These are phyloP conservation scores for Aspergillus sp. DNA, from an alignment of 2,329 filamentous ascomycete genomes.

Conservation along the genomic window DNA sequence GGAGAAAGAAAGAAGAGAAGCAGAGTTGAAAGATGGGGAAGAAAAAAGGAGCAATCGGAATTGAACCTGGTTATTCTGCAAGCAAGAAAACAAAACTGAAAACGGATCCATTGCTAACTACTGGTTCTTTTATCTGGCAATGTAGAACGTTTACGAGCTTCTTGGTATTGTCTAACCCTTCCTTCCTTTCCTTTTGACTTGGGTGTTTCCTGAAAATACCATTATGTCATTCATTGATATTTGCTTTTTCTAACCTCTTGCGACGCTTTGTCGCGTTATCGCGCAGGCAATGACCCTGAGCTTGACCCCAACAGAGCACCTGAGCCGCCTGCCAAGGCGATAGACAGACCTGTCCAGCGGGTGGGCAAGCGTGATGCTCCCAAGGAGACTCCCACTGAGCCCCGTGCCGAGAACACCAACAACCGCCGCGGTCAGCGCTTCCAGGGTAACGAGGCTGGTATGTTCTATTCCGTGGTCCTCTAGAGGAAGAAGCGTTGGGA, in stretches of 20 bases:
- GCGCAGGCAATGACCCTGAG: slow-evolving; percentile 59
- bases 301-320: slow-evolving; percentile 66
- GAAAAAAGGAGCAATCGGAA: neutral
- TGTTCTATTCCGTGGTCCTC: slow-evolving; percentile 32
- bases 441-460: slow-evolving; percentile 81
- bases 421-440: slow-evolving; percentile 44
- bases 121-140: slow-evolving; percentile 7
- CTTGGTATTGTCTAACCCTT: slow-evolving; percentile 62
- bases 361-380: slow-evolving; percentile 81
- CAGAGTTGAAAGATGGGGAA: too few relatives aligned
- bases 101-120: slow-evolving; percentile 28
- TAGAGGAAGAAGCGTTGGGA: too few relatives aligned
- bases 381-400: slow-evolving; percentile 55
- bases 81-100: neutral
- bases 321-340: slow-evolving; percentile 73
- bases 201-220: too few relatives aligned
- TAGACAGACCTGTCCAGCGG: slow-evolving; percentile 73
- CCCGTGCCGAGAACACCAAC: slow-evolving; percentile 27
- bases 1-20: too few relatives aligned
- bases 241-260: slow-evolving; percentile 21
- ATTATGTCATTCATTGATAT: slow-evolving; percentile 6
- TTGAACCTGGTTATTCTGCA: neutral
- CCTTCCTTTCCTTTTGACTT: neutral
- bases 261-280: too few relatives aligned
- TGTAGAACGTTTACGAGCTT: slow-evolving; percentile 92